Percentiles rank a stretch among this genome's conserved stretches.
phyloP scores from a whole-genome alignment of 345 rosid species.

The Linum usitatissimum region DNA sequence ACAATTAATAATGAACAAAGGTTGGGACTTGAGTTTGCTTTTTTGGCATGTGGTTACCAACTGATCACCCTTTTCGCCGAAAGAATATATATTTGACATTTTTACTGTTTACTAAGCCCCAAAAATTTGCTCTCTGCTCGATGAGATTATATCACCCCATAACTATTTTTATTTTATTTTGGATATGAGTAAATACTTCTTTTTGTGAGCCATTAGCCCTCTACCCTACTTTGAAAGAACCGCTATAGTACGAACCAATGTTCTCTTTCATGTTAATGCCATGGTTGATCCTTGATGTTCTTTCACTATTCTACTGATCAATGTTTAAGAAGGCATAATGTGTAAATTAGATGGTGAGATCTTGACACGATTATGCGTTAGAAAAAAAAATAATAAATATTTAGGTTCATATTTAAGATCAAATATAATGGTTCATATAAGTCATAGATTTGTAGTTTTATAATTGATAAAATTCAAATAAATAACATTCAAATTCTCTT shows the following conservation, averaged over 20 bases:
- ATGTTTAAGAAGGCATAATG: no score
- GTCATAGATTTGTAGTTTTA: no score
- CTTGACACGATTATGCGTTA: no score
- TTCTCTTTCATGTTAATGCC: background rate
- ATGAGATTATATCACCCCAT: conserved; percentile 33
- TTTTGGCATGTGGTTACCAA: conserved; percentile 26
- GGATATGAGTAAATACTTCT: background rate
- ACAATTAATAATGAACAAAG: background rate
- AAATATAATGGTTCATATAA: no score
- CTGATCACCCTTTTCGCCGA: conserved; percentile 9
- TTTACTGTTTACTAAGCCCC: conserved; percentile 37
- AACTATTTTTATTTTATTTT: no score
- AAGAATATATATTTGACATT: conserved; percentile 6
- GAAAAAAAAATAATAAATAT: no score
- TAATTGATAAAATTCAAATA: no score
- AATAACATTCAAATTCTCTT: no score
- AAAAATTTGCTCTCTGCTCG: conserved; percentile 60
- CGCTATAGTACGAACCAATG: background rate
- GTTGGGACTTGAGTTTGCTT: conserved; percentile 15
- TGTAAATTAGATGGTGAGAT: no score
- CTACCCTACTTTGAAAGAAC: background rate
- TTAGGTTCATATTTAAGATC: no score
- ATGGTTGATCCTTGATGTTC: background rate
- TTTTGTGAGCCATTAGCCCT: background rate
- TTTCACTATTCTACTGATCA: background rate